phyloP scores from a whole-genome alignment of 2,329 filamentous ascomycete species.

The Claviceps monticola region DNA sequence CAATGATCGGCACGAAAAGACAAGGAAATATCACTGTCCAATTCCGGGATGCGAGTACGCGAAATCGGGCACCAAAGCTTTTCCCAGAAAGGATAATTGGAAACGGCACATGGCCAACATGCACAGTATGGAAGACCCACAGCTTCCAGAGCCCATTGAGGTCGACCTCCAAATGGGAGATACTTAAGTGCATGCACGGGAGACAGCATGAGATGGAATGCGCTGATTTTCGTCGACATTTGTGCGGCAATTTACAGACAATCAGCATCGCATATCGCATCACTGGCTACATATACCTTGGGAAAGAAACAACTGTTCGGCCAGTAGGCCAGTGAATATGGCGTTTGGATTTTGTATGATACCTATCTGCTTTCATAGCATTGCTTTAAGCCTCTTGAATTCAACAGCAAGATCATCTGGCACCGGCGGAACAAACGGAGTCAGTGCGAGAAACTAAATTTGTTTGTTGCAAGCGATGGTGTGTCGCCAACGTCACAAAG shows the following conservation, averaged over 20 bases:
- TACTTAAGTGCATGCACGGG: background rate
- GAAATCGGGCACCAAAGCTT: conserved; percentile 41
- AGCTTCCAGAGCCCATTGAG: conserved; percentile 28
- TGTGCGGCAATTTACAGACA: background rate
- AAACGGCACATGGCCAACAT: conserved; percentile 48
- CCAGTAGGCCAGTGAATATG: background rate
- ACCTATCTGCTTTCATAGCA: background rate
- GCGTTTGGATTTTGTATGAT: background rate
- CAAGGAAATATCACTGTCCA: conserved; percentile 44
- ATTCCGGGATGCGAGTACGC: conserved; percentile 41
- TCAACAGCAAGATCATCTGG: background rate
- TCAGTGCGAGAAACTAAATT: background rate
- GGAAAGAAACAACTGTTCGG: background rate
- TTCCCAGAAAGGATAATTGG: conserved; percentile 50
- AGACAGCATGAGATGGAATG: too few relatives aligned
- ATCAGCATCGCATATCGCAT: background rate
- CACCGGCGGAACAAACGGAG: background rate
- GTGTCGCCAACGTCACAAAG: too few relatives aligned
- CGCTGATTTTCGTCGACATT: conserved; percentile 17
- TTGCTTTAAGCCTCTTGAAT: too few relatives aligned
- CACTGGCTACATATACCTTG: background rate
- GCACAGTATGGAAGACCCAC: conserved; percentile 29
- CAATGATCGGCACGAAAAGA: conserved; percentile 47
- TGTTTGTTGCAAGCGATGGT: background rate
- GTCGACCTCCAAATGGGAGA: conserved; percentile 23